Base-by-base conservation (phyloP, 1,139 yeast species). In the Wickerhamiella pararugosa region DNA sequence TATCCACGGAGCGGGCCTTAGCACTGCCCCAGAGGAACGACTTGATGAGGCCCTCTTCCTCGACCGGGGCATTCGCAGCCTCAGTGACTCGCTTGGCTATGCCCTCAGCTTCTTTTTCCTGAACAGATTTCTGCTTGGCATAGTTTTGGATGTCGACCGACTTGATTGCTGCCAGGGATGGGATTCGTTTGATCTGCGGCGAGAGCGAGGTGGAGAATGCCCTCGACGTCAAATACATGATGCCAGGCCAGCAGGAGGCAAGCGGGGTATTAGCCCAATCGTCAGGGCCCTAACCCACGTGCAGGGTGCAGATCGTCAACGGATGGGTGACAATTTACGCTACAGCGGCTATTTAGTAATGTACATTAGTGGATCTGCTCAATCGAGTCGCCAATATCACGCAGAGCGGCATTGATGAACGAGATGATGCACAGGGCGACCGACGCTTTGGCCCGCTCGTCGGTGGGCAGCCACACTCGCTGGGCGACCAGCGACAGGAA, bases 1-100 rank as follows among this genome's bases (percentile, higher is more conserved):
- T 52, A 34, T 55, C 62, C 46, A 62, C 66, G 37, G 51, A 45
- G 46, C 59, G 57, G 38, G 61, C 57, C 40, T 56, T 50, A 21
- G 56, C 53, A 2, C 65, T 58, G 7, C 68, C 68, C 43, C 58
- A 64, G 42, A 64, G 51, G 38, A 64, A 56, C 9, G 65, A 52
- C 49, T 62, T 63, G 50, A 64, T 47, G 25, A 49, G 44, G 10
- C 44, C 45, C 15, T 35, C 39, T 32, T 25, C 27, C 26, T 29
- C 25, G 32, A 37, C 31, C 25, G 38, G 21, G n/a, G 41, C 32
- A 10, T 11, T 25, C 9, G 36, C 26, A 7, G 34, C 36, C 25
- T 41, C 32, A 7, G 36, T 34, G 25, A 34, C 30, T 25, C 34
- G 32, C 29, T 36, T 32, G 11, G 35, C 39, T 7, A 39, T 40